These are phyloP conservation scores for Neurospora sp. DNA, from an alignment of 495 filamentous ascomycete genomes.

Conservation along the genomic window DNA sequence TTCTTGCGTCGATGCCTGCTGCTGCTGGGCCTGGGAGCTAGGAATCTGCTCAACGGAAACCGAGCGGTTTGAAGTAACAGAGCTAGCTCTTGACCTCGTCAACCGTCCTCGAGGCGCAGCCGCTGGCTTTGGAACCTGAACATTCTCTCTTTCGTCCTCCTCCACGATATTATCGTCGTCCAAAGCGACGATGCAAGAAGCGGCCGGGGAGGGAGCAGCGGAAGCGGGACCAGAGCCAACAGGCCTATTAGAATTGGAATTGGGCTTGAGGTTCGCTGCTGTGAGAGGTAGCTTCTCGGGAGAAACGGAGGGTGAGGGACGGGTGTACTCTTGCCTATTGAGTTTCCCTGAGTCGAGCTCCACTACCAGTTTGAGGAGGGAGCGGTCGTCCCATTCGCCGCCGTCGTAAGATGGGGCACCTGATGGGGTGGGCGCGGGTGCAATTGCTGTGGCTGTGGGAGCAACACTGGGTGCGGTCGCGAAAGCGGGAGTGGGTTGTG, in stretches of 20 bases:
- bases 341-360: slow-evolving; percentile 31
- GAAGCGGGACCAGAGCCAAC: not conserved
- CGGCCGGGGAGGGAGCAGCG: not conserved
- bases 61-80: not conserved
- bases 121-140: not conserved
- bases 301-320: slow-evolving; percentile 7
- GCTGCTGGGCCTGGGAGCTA: slow-evolving; percentile 10
- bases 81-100: not conserved
- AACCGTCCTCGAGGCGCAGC: not conserved
- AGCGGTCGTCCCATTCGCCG: slow-evolving; percentile 36
- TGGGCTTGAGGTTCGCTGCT: not conserved
- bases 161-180: slow-evolving; percentile 21
- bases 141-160: slow-evolving; percentile 9
- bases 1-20: not conserved
- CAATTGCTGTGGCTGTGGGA: not conserved
- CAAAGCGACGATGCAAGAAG: not conserved
- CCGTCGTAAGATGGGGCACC: slow-evolving; percentile 25
- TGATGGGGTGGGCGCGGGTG: slow-evolving; percentile 7
- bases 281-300: slow-evolving; percentile 6
- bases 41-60: slow-evolving; percentile 1
- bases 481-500: not conserved
- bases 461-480: not conserved
- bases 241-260: not conserved
- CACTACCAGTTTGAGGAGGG: slow-evolving; percentile 33
- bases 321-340: slow-evolving; percentile 10